These are phyloP conservation scores for Penicillium odoratum DNA, from an alignment of 495 filamentous ascomycete genomes.

Conservation along the genomic window DNA sequence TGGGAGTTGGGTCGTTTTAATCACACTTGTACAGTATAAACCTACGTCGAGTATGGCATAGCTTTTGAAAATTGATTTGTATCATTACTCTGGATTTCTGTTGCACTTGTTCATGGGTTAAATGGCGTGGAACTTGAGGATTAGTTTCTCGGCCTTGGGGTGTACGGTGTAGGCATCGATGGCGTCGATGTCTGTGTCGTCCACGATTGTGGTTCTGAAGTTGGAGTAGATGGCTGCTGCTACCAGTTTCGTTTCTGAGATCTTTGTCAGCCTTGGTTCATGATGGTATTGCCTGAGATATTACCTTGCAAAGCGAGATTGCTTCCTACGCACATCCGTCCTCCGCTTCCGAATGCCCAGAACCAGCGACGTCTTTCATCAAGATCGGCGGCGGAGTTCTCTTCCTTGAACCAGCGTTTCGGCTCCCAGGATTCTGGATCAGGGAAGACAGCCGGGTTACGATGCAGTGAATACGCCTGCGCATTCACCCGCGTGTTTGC, in stretches of 20 bases:
- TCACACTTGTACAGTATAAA: slow-evolving; percentile 32
- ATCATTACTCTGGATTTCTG: slow-evolving; percentile 14
- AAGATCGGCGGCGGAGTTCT: slow-evolving; percentile 34
- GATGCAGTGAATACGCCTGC: slow-evolving; percentile 70
- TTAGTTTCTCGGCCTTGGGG: slow-evolving; percentile 49
- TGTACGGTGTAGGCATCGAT: slow-evolving; percentile 67
- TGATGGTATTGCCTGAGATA: not conserved
- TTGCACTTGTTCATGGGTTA: not conserved
- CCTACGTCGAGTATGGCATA: slow-evolving; percentile 19
- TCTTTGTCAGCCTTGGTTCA: slow-evolving; percentile 9
- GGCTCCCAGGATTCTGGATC: slow-evolving; percentile 62
- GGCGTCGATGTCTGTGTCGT: slow-evolving; percentile 60
- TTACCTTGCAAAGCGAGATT: slow-evolving; percentile 78
- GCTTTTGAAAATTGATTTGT: slow-evolving; percentile 23
- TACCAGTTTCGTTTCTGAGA: slow-evolving; percentile 48
- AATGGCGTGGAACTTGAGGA: slow-evolving; percentile 40
- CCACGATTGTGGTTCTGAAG: slow-evolving; percentile 56
- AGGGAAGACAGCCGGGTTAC: slow-evolving; percentile 60
- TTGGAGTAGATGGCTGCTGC: slow-evolving; percentile 65
- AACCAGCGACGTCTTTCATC: slow-evolving; percentile 67
- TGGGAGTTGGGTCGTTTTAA: slow-evolving; percentile 18
- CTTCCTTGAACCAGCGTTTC: slow-evolving; percentile 57
- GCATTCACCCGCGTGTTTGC: slow-evolving; percentile 67
- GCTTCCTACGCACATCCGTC: slow-evolving; percentile 81
- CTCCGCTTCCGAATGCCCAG: slow-evolving; percentile 84